Base-by-base conservation (phyloP, 495 filamentous ascomycete genomes). In the Chaetomium fimeti region DNA sequence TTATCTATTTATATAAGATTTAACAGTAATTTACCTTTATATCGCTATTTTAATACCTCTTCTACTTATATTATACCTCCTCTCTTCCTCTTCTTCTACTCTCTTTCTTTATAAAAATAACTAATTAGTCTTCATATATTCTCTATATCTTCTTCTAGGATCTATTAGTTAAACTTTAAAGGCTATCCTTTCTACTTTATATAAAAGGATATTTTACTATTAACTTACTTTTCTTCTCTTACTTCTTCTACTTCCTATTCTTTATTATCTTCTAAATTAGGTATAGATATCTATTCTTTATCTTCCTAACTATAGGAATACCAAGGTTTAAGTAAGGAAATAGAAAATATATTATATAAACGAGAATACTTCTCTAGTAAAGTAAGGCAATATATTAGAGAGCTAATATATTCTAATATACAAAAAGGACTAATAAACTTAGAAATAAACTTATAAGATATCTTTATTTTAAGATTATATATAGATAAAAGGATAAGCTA, bases 391-490 rank as follows among this genome's bases (percentile, higher is more conserved):
- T 55, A 55, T 38, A 28, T 28, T 12, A 55, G n/a, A 2, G 28
- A 20, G 22, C 52, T 18, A 55, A 55, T 29, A 20, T 4, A 36
- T 5, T 55, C 28, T 11, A 55, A 36, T 2, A 55, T 38, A n/a
- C 11, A 12, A 38, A 55, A 55, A 2, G n/a, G 54, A 18, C 54
- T 16, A 57, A 57, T 57, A n/a, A 57, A 57, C 20, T 57, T 57
- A 3, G 20, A n/a, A 38, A 3, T 27, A 8, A 16, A 20, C 29
- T 27, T 38, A n/a, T 55, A 25, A n/a, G 9, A 40, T n/a, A 38
- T 6, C 13, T 40, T 56, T 56, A n/a, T n/a, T n/a, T n/a, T n/a
- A n/a, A n/a, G n/a, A n/a, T n/a, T n/a, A n/a, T n/a, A n/a, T n/a
- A n/a, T n/a, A n/a, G n/a, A n/a, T n/a, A n/a, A n/a, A n/a, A n/a